These are phyloP conservation scores for Euphorbia celastroides DNA, from an alignment of 441 rosid genomes.

Conservation along the genomic window DNA sequence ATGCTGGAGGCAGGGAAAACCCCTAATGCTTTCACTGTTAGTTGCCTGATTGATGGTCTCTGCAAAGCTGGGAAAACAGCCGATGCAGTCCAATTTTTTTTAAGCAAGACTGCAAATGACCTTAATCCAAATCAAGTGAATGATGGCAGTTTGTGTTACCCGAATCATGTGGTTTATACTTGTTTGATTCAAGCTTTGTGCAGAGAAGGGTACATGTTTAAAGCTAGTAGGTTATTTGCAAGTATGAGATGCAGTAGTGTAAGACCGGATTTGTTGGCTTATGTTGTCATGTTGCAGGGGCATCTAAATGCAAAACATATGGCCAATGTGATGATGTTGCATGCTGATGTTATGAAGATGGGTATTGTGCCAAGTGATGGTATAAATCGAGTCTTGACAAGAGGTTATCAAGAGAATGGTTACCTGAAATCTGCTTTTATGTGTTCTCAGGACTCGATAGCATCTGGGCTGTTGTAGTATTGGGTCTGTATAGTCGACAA, in stretches of 20 bases:
- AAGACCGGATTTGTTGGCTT: constrained; percentile 36
- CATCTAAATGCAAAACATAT: constrained; percentile 41
- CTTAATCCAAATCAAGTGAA: constrained; percentile 3
- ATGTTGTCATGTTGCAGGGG: constrained; percentile 34
- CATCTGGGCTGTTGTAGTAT: neutral
- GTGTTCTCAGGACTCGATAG: constrained; percentile 8
- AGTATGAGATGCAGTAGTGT: constrained; percentile 46
- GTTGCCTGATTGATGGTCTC: constrained; percentile 66
- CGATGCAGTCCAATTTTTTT: constrained; percentile 40
- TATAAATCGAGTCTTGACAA: constrained; percentile 29
- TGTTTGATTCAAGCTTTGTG: constrained; percentile 56
- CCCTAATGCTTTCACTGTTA: constrained; percentile 68
- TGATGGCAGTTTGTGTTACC: constrained; percentile 25
- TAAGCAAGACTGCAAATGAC: constrained; percentile 24
- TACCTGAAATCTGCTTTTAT: constrained; percentile 31
- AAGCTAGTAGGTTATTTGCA: constrained; percentile 47
- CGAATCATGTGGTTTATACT: constrained; percentile 34
- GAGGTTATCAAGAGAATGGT: constrained; percentile 41
- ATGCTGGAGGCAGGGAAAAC: constrained; percentile 58
- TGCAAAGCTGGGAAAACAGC: constrained; percentile 60
- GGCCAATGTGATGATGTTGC: constrained; percentile 52
- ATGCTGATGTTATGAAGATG: constrained; percentile 59
- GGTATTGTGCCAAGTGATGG: constrained; percentile 44
- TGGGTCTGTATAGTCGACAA: neutral
- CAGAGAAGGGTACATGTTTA: constrained; percentile 44